Evolutionary conservation across 306 rosid genomes (phyloP), one percentile per base, ranked within the genome.

Genomic region (Gastrolobium bilobum): DNA sequence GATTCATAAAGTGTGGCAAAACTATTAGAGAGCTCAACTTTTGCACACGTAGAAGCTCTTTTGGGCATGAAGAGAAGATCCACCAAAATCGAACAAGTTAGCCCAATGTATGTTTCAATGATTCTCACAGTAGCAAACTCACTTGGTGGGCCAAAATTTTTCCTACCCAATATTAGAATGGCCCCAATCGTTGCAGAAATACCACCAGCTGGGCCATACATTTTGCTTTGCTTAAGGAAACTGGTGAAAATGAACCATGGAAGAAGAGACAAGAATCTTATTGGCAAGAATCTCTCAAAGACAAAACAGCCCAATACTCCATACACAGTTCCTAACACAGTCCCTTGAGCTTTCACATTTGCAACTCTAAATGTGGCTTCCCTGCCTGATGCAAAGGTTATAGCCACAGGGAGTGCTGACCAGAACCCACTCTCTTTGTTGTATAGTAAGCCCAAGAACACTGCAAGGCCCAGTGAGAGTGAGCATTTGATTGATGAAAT

Each of bases 241-340:
- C 82, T 72, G 0, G 96, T 87, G 87, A 89, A 82, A 39, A 87
- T 7, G 84, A 91, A 76, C 93, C 93, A 89, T 20, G 93, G 93
- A 51, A 89, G 66, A 13, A 91, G 90, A 44, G 84, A 87, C 3
- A 87, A 20, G 79, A 91, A 82, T 63, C 91, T 82, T 3, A 81
- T 50, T 1, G 86, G 66, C 57, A 87, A 52, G 66, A 79, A 68
- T 29, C 56, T 86, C 51, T 78, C 52, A 42, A 89, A 89, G 43
- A 89, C 70, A 58, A 87, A 84, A 67, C 91, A 89, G 1, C 83
- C 87, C 56, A 91, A 37, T 0, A 91, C 85, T 68, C 96, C 96
- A 70, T 86, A 91, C 2, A 87, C 82, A 1, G 87, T 75, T 7
- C 96, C 93, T 31, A 91, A 57, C 38, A 87, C 90, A 0, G 93